These are phyloP conservation scores for Ophiosphaerella narmari DNA, from an alignment of 2,329 filamentous ascomycete genomes.

Conservation along the genomic window DNA sequence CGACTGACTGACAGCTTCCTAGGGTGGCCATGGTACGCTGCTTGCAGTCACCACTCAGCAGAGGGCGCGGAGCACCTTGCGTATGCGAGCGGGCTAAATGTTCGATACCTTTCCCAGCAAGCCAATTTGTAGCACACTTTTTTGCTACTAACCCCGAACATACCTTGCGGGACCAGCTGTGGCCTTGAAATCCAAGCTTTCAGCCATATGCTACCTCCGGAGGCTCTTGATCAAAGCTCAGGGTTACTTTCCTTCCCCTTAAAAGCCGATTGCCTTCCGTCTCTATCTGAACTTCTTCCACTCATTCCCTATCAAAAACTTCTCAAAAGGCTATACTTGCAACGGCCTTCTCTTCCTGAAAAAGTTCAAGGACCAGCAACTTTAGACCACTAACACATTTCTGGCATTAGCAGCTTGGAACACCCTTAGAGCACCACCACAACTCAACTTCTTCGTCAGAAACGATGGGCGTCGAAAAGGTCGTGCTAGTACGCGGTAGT, in stretches of 20 bases:
- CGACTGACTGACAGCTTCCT: conserved; percentile 29
- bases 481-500: conserved; percentile 64
- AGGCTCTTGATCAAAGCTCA: conserved; percentile 29
- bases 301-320: neutral
- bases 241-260: conserved; percentile 21
- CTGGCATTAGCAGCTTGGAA: neutral
- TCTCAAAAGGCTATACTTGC: neutral
- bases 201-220: conserved; percentile 27
- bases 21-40: conserved; percentile 29
- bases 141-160: conserved; percentile 24
- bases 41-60: conserved; percentile 23
- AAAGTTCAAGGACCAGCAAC: neutral
- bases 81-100: conserved; percentile 35
- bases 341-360: neutral
- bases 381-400: neutral
- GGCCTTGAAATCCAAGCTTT: conserved; percentile 26
- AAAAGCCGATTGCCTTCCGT: conserved; percentile 23
- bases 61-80: conserved; percentile 31
- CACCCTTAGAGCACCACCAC: neutral
- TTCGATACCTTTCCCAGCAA: conserved; percentile 30
- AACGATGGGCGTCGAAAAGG: conserved; percentile 69
- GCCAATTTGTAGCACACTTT: conserved; percentile 37
- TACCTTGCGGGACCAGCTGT: conserved; percentile 20
- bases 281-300: conserved; percentile 4
- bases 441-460: neutral